phyloP scores from a whole-genome alignment of 306 rosid species.

The Rosa multiflora region DNA sequence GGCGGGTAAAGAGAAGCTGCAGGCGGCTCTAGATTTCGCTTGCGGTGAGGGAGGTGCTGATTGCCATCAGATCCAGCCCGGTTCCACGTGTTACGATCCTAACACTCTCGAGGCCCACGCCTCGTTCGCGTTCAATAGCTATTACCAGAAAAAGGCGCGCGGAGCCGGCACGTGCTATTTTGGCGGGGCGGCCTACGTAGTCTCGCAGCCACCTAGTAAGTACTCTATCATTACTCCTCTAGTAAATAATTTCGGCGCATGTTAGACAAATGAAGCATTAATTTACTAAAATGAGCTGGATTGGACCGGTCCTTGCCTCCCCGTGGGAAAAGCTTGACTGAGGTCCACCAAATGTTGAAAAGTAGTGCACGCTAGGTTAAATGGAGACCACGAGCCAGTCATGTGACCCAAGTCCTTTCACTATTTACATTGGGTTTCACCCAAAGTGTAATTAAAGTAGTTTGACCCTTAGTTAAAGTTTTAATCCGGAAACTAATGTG shows the following conservation, averaged over 20 bases:
- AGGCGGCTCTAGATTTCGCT: constrained; percentile 74
- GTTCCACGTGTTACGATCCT: constrained; percentile 81
- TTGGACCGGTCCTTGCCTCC: neutral
- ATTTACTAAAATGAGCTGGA: constrained; percentile 27
- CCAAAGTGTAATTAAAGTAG: neutral
- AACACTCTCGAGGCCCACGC: constrained; percentile 76
- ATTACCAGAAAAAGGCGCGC: constrained; percentile 77
- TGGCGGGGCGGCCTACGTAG: constrained; percentile 89
- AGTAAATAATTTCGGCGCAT: neutral
- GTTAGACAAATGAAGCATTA: neutral
- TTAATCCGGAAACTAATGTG: neutral
- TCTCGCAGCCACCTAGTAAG: constrained; percentile 93
- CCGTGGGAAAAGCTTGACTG: neutral
- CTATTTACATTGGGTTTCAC: neutral
- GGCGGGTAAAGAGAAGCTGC: constrained; percentile 60
- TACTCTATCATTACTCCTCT: constrained; percentile 13
- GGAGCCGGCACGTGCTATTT: constrained; percentile 80
- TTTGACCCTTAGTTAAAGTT: neutral
- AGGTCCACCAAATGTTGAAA: constrained; percentile 16
- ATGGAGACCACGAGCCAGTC: constrained; percentile 33
- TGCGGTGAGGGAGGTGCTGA: constrained; percentile 98
- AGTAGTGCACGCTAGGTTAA: constrained; percentile 29
- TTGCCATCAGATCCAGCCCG: constrained; percentile 70
- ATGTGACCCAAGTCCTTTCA: constrained; percentile 15
- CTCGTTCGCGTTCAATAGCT: constrained; percentile 85